Base-by-base conservation (phyloP, 2,329 filamentous ascomycete species). In the Fusarium sp. region DNA sequence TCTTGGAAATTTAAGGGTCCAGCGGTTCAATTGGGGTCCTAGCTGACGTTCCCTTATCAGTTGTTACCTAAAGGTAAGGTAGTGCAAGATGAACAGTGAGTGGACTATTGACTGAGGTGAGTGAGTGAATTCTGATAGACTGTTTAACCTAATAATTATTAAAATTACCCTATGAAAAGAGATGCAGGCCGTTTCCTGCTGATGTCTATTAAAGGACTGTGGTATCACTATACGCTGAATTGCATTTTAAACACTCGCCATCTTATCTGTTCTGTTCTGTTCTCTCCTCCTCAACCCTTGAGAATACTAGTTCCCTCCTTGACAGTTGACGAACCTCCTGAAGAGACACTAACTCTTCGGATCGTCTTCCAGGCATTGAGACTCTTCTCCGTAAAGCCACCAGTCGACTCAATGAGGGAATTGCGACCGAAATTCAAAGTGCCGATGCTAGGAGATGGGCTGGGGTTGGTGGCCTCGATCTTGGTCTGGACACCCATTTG, bases 371-470 rank as follows among this genome's bases (percentile, higher is more conserved):
- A 75, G 2, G 66, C 68, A 30, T 38, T 71, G 11, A 75, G 32
- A 6, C 72, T 66, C 67, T 75, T 77, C 60, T 77, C 76, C 1
- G 73, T 67, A 28, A 75, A 57, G 4, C 66, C 62, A 4, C 67
- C 75, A 3, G 74, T 69, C 18, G 72, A 66, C 28, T 77, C 75
- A 9, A 78, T 77, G 26, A 78, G 66, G 6, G 77, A 78, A 39
- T 72, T 77, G 30, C 77, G 75, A 8, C 70, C 74, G 44, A 78
- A 77, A 74, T 78, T 78, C 62, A 78, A 57, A 30, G 72, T 75
- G 8, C 76, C 76, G 10, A 77, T 26, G 28, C 74, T 78, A 5
- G 76, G 76, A 30, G 74, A 72, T 0, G 76, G 75, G n/a, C 65
- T 75, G 8, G 74, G 75, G 59, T 72, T 78, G 48, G 51, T 77